Evolutionary conservation across 805 yeast species (phyloP).

Genomic region (Saturnispora halmiae): DNA sequence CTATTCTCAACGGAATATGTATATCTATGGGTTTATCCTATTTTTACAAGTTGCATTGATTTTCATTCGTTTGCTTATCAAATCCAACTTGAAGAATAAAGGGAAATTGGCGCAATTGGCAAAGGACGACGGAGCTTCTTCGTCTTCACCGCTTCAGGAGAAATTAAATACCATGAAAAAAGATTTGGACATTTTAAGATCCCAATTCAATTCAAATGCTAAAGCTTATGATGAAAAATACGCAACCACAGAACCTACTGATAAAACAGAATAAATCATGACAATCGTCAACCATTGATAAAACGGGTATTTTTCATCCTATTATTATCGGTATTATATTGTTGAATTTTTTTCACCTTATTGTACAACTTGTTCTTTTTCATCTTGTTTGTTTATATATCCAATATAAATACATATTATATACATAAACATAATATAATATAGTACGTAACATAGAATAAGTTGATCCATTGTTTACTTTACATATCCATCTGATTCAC

Average conservation of each 20-base stretch:
- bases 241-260: background rate
- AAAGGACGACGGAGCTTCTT: constrained; percentile 11
- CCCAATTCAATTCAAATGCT: constrained; percentile 19
- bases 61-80: constrained; percentile 36
- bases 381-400: background rate
- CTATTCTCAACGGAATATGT: constrained; percentile 49
- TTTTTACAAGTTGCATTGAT: constrained; percentile 38
- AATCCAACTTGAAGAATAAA: constrained; percentile 35
- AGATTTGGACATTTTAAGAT: constrained; percentile 15
- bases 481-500: too few species aligned
- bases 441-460: too few species aligned
- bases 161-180: constrained; percentile 23
- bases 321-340: too few species aligned
- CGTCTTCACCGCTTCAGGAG: constrained; percentile 24
- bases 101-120: constrained; percentile 16
- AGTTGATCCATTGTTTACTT: too few species aligned
- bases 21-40: constrained; percentile 45
- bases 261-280: background rate
- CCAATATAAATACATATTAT: background rate
- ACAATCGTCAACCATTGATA: too few species aligned
- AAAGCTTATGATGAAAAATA: constrained; percentile 17
- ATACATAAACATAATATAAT: background rate
- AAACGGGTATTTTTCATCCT: too few species aligned
- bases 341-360: too few species aligned
- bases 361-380: too few species aligned